Percentiles rank a stretch among this genome's conserved stretches.
Evolutionary conservation across 441 rosid genomes (phyloP).

Genomic region (Populus tomentosa): DNA sequence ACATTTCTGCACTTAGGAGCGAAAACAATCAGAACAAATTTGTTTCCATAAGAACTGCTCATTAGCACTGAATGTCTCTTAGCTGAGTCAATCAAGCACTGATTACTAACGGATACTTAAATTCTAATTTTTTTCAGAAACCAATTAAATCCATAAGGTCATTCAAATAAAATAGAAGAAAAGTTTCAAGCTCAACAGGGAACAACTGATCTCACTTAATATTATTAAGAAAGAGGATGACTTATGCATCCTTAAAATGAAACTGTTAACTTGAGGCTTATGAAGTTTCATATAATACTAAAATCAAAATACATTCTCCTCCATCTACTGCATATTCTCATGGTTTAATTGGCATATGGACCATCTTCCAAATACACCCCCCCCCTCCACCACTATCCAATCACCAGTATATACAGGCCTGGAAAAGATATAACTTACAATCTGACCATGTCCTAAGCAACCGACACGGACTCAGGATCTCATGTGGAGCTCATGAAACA

Average conservation of each 20-base stretch:
- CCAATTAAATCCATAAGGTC: background rate
- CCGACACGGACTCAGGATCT: background rate
- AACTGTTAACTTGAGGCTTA: background rate
- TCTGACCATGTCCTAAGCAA: background rate
- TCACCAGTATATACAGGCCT: background rate
- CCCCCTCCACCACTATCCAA: background rate
- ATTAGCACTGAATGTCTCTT: background rate
- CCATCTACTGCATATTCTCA: background rate
- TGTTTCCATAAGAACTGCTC: background rate
- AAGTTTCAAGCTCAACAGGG: background rate
- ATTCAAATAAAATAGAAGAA: background rate
- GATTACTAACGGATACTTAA: background rate
- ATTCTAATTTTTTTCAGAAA: background rate
- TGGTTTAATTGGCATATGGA: background rate
- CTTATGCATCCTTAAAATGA: background rate
- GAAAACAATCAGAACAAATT: constrained; percentile 3
- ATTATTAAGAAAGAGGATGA: background rate
- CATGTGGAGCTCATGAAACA: background rate
- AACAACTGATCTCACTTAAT: background rate
- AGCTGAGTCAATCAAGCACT: background rate
- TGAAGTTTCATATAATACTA: background rate
- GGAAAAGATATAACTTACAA: background rate
- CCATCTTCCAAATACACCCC: no score
- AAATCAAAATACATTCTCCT: background rate
- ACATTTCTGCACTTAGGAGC: constrained; percentile 48